These are phyloP conservation scores for Fusarium camptoceras DNA, from an alignment of 2,329 filamentous ascomycete species.

Conservation along the genomic window DNA sequence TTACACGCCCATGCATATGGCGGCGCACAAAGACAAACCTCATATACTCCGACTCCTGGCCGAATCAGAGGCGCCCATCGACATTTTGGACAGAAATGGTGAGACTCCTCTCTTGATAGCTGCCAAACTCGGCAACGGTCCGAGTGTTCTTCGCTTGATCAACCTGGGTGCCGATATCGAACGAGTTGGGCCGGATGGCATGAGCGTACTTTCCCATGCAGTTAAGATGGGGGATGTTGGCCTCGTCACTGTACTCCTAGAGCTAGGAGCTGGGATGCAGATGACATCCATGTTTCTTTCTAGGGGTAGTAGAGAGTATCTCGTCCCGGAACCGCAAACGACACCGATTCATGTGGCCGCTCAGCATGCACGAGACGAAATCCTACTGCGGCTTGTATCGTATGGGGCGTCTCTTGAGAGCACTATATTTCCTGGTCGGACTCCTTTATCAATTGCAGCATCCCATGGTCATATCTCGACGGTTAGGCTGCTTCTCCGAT, in stretches of 20 bases:
- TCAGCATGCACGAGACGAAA: constrained; percentile 45
- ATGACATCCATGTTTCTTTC: constrained; percentile 11
- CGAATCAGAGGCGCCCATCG: constrained; percentile 41
- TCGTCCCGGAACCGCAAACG: constrained; percentile 44
- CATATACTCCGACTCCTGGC: constrained; percentile 40
- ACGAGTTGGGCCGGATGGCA: constrained; percentile 44
- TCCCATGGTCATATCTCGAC: constrained; percentile 46
- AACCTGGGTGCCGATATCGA: constrained; percentile 45
- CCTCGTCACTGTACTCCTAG: constrained; percentile 41
- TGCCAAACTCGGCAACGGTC: constrained; percentile 44
- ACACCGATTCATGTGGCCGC: constrained; percentile 45
- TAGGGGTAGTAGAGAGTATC: constrained; percentile 34
- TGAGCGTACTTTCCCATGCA: constrained; percentile 47
- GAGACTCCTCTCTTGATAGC: constrained; percentile 47
- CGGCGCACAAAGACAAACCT: constrained; percentile 45
- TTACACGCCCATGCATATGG: constrained; percentile 47
- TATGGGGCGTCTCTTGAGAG: constrained; percentile 43
- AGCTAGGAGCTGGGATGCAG: constrained; percentile 41
- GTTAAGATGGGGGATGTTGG: constrained; percentile 43
- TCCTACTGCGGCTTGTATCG: constrained; percentile 43
- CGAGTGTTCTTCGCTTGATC: constrained; percentile 41
- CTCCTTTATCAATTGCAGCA: constrained; percentile 43
- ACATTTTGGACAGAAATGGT: constrained; percentile 39
- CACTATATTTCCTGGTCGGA: constrained; percentile 46
- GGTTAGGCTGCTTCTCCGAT: constrained; percentile 42